A percentile compares a stretch with the other conserved stretches of the same genome.
Conservation (phyloP, 108 stramenopile species). For the Fistulifera solaris region DNA sequence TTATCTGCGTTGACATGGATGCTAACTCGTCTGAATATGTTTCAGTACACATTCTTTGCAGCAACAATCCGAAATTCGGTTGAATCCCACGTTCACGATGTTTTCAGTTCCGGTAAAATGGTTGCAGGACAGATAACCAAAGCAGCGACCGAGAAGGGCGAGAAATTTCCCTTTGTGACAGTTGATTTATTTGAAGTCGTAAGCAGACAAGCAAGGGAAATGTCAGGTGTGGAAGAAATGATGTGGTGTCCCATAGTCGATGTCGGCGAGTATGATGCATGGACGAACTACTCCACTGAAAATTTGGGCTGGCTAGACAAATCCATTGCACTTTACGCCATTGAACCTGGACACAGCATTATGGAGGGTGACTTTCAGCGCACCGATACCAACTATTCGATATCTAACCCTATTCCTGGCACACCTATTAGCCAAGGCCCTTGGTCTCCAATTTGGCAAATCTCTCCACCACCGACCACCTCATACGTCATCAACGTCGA, state of each 20-base stretch:
- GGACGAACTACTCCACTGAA: slow-evolving; percentile 5
- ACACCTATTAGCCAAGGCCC: neutral
- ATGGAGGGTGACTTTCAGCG: neutral
- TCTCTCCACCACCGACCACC: slow-evolving; percentile 1
- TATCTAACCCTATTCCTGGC: no score
- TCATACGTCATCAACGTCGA: neutral
- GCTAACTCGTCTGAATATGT: neutral
- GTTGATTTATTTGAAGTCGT: slow-evolving; percentile 1
- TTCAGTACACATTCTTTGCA: slow-evolving; percentile 5
- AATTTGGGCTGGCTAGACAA: slow-evolving; percentile 8
- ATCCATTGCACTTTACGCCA: neutral
- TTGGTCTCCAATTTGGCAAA: slow-evolving; percentile 15
- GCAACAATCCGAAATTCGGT: slow-evolving; percentile 1
- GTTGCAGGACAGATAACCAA: slow-evolving; percentile 2
- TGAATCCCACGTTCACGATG: neutral
- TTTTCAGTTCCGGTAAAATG: neutral
- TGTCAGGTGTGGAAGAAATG: slow-evolving; percentile 1
- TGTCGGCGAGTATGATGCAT: neutral
- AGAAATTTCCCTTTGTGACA: slow-evolving; percentile 13
- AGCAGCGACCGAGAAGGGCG: neutral
- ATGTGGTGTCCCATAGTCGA: slow-evolving; percentile 2
- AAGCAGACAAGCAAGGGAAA: neutral
- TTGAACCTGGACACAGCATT: neutral
- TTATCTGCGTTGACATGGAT: neutral
- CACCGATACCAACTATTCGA: no score